Base-by-base conservation (phyloP, 2,329 filamentous ascomycete genomes). In the Fusarium stilboides region DNA sequence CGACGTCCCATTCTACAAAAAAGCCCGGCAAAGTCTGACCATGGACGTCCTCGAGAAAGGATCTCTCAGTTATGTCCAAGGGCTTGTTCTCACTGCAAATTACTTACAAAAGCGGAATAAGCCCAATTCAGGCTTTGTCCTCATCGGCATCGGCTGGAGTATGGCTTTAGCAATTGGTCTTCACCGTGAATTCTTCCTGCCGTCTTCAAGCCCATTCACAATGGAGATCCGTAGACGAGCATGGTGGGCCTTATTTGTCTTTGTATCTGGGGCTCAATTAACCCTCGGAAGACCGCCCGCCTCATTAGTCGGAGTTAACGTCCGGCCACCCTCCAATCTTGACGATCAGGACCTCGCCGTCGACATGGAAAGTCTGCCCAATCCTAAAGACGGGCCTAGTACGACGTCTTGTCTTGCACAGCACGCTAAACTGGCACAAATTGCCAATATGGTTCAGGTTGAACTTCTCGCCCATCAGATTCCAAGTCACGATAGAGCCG, bases 121-220 rank as follows among this genome's bases (percentile, higher is more conserved):
- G 5, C 82, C 83, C 8, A 86, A 86, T 59, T 84, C 82, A 0
- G 81, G 82, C 1, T 85, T 84, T 65, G 84, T 84, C 56, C 81
- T 83, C 39, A 78, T 84, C 33, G 84, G 83, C 0, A 79, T 85
- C 31, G 83, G 83, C 1, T 79, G 81, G 44, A 77, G 82, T 34
- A 82, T 85, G 77, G 83, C 83, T 1, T 73, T 85, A 6, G 82
- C 82, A 0, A 70, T 86, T 8, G 83, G 84, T 0, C 75, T 86
- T 1, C 83, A 85, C 62, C 79, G 80, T 6, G 82, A 85, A 53
- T 72, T 77, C 10, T 64, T 62, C 15, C 42, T 58, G 3, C 67
- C 66, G n/a, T 68, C 73, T 42, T 73, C 45, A 40, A 77, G 24
- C 52, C 68, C 26, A 58, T 76, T 52, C 39, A 60, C 58, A 6